Evolutionary conservation across 495 filamentous ascomycete species (phyloP), one percentile per base, ranked within the genome.

Genomic region (Hypoxylon trugodes): DNA sequence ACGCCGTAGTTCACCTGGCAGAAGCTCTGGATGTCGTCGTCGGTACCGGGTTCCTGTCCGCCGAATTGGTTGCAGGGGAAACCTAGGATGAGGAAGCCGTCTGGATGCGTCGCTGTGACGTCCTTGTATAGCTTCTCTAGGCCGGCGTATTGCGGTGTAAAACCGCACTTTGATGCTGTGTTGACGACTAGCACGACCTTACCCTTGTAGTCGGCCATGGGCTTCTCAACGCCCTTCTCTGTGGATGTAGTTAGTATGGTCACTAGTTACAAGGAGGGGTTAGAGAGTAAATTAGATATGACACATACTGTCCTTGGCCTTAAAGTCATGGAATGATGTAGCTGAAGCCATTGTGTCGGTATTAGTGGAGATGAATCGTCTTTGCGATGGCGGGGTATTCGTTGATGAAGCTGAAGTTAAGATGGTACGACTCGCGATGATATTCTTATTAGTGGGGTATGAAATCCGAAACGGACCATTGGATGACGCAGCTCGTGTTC

Each of bases 11-110:
- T 98, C 68, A 91, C 25, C 77, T 91, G 87, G 83, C 95, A 96
- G 82, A 98, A 97, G 55, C 78, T 76, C 77, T 96, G 90, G 76
- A 98, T 97, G 30, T 96, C 88, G 64, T 95, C 93, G 76, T 95
- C 87, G 79, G 81, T 80, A 60, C 91, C 93, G 12, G 93, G 93
- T 65, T 98, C 96, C 73, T 98, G 96, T 61, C 74, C 73, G 71
- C 87, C 89, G 81, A 99, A 99, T 77, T 99, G 95, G 82, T 97
- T 98, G 86, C 94, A 97, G 52, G 95, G 95, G 81, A 99, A 97
- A 66, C 94, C 95, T 67, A 99, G 82, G 75, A 99, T 86, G 63
- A 82, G 77, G 78, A 98, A 94, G 65, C 90, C 82, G 40, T 91
- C 84, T 28, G 85, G 83, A 79, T 94, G 81, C 56, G 82, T 77